Evolutionary conservation across 495 filamentous ascomycete genomes (phyloP).

Genomic region (Penicillium argentinense): DNA sequence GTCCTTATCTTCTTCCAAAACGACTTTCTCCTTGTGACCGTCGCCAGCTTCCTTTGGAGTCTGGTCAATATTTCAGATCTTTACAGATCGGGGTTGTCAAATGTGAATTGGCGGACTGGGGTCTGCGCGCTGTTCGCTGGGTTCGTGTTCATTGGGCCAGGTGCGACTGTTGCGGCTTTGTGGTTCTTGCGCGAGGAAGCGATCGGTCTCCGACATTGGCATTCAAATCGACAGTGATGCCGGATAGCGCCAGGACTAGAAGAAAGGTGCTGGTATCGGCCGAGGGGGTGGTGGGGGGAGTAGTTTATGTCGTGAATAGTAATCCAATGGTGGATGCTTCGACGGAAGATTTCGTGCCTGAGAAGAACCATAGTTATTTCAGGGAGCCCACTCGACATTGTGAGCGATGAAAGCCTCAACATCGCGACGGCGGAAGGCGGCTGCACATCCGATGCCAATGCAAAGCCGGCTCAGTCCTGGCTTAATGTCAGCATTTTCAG

Average conservation of each 20-base stretch:
- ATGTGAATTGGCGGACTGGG: constrained; percentile 2
- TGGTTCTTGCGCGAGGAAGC: constrained; percentile 18
- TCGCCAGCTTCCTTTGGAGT: constrained; percentile 13
- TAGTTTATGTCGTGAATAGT: too few relatives aligned
- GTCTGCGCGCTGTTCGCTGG: neutral
- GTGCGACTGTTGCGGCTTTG: constrained; percentile 16
- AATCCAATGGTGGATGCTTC: too few relatives aligned
- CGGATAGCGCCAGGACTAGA: neutral
- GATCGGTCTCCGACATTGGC: constrained; percentile 4
- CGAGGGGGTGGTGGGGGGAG: too few relatives aligned
- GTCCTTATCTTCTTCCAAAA: constrained; percentile 22
- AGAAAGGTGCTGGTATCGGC: too few relatives aligned
- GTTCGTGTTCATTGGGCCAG: constrained; percentile 9
- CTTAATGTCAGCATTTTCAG: neutral
- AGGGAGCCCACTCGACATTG: too few relatives aligned
- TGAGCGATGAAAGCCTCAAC: constrained; percentile 18
- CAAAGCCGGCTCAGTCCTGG: constrained; percentile 13
- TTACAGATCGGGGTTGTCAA: constrained; percentile 14
- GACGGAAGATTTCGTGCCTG: too few relatives aligned
- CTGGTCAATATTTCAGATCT: constrained; percentile 16
- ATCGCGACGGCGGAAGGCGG: constrained; percentile 22
- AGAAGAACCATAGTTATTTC: too few relatives aligned
- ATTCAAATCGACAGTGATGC: neutral
- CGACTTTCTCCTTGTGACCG: constrained; percentile 13
- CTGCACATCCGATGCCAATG: constrained; percentile 19